phyloP scores from a whole-genome alignment of 257 asterid genomes.

The Verbena officinalis region DNA sequence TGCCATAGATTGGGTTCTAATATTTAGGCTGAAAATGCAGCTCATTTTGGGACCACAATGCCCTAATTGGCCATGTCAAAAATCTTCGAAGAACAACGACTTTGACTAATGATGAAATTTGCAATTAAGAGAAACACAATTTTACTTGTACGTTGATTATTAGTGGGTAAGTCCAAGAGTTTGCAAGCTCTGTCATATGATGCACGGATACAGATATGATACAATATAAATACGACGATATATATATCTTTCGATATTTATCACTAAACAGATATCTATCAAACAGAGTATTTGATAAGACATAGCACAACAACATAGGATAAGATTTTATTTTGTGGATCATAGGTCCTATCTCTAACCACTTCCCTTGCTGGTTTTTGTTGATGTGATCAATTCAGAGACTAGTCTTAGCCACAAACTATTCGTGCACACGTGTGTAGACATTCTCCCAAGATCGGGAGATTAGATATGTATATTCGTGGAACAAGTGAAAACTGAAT shows the following conservation, averaged over 20 bases:
- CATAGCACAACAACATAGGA: too few relatives aligned
- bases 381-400: slow-evolving; percentile 42
- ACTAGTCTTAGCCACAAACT: slow-evolving; percentile 37
- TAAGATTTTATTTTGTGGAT: too few relatives aligned
- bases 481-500: slow-evolving; percentile 23
- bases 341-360: slow-evolving; percentile 23
- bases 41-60: slow-evolving; percentile 36
- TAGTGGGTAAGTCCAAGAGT: too few relatives aligned
- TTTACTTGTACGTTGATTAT: background rate
- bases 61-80: background rate
- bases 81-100: background rate
- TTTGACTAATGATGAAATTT: background rate
- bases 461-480: slow-evolving; percentile 24
- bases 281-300: too few relatives aligned
- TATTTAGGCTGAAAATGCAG: slow-evolving; percentile 24
- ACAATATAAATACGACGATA: too few relatives aligned
- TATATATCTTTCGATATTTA: too few relatives aligned
- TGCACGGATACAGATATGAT: too few relatives aligned
- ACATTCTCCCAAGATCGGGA: slow-evolving; percentile 41
- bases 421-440: slow-evolving; percentile 52
- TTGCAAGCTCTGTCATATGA: too few relatives aligned
- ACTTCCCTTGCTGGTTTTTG: background rate
- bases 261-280: too few relatives aligned
- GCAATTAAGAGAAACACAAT: background rate
- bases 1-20: slow-evolving; percentile 27